phyloP scores from a whole-genome alignment of 805 yeast species.

The Candida dajiaensis region DNA sequence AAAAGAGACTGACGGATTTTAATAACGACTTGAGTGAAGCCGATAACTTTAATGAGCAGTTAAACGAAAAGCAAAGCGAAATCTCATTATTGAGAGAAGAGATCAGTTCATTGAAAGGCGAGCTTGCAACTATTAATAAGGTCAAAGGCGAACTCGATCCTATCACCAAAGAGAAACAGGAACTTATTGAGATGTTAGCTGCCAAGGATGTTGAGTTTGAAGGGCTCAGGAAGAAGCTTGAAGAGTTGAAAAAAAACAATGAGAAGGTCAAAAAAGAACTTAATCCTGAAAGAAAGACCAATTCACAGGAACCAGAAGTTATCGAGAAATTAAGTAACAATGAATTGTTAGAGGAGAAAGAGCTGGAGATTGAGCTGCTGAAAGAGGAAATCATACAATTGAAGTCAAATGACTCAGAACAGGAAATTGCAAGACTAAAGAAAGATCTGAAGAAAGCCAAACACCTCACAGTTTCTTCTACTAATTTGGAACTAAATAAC shows the following conservation, averaged over 20 bases:
- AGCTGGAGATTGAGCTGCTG: conserved; percentile 19
- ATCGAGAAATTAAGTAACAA: neutral
- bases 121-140: neutral
- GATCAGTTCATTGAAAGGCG: neutral
- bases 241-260: neutral
- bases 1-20: neutral
- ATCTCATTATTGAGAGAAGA: neutral
- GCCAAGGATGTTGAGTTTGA: neutral
- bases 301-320: neutral
- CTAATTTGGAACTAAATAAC: conserved; percentile 22
- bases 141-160: neutral
- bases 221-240: neutral
- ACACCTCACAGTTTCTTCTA: conserved; percentile 4
- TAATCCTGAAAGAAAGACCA: neutral
- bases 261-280: neutral
- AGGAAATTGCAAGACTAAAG: neutral
- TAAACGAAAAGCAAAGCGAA: neutral
- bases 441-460: neutral
- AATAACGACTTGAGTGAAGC: neutral
- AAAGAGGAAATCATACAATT: conserved; percentile 17
- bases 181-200: neutral
- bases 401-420: conserved; percentile 4
- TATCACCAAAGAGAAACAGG: neutral
- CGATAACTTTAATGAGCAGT: neutral
- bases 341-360: conserved; percentile 16